Evolutionary conservation across 169 alveolate genomes (phyloP).

Genomic region (Pseudocohnilembus persalinus): DNA sequence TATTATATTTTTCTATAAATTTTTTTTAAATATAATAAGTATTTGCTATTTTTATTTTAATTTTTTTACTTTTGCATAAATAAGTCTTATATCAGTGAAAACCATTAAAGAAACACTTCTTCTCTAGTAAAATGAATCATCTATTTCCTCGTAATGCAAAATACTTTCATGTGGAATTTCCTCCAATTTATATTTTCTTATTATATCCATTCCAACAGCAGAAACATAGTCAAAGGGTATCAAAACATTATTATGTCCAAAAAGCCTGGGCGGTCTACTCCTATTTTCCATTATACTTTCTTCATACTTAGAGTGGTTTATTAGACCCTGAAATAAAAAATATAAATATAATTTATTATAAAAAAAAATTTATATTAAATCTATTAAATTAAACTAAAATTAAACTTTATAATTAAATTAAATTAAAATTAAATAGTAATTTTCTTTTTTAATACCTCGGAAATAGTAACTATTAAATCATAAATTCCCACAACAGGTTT

Average conservation of each 20-base stretch:
- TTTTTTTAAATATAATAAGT: too few species aligned
- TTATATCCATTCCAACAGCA: constrained; percentile 46
- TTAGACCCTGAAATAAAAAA: constrained; percentile 29
- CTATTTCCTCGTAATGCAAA: constrained; percentile 32
- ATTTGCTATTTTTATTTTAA: too few species aligned
- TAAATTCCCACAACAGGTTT: constrained; percentile 42
- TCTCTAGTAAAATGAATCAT: background rate
- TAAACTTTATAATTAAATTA: too few species aligned
- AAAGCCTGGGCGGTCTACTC: constrained; percentile 43
- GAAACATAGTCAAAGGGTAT: constrained; percentile 36
- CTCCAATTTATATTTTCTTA: constrained; percentile 36
- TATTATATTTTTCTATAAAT: too few species aligned
- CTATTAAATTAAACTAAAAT: too few species aligned
- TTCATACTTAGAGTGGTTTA: constrained; percentile 40
- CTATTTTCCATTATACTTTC: constrained; percentile 51
- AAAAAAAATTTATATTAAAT: too few species aligned
- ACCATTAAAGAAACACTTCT: constrained; percentile 28
- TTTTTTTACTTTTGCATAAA: constrained; percentile 38
- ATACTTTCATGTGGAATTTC: constrained; percentile 31
- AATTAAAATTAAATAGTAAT: too few species aligned
- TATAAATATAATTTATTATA: too few species aligned
- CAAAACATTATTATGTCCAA: constrained; percentile 28
- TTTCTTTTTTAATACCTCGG: constrained; percentile 31
- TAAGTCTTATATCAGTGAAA: constrained; percentile 36
- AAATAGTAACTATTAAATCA: constrained; percentile 36